phyloP scores from a whole-genome alignment of 495 filamentous ascomycete genomes.

The Podospora fimiseda region DNA sequence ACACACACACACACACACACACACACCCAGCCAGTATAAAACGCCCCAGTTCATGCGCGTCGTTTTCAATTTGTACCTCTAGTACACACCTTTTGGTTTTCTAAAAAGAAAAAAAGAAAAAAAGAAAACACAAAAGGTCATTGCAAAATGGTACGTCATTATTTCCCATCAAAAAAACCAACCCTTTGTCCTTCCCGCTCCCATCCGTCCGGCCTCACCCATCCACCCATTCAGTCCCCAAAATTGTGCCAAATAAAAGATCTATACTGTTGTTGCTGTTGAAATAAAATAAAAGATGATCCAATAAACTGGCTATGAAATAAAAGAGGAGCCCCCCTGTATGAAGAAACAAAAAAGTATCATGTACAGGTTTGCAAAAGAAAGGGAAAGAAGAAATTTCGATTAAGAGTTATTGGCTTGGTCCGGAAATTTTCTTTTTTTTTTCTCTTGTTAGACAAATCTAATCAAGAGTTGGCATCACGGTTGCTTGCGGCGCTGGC shows the following conservation, averaged over 20 bases:
- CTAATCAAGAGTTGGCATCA: constrained; percentile 54
- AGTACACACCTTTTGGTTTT: neutral
- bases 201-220: neutral
- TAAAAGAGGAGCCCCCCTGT: neutral
- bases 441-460: constrained; percentile 2
- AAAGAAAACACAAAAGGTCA: neutral
- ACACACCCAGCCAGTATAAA: neutral
- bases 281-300: constrained; percentile 10
- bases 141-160: neutral
- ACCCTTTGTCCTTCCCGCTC: neutral
- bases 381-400: constrained; percentile 1
- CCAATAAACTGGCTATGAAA: constrained; percentile 13
- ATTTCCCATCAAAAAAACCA: constrained; percentile 3
- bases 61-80: neutral
- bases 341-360: constrained; percentile 2
- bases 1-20: constrained; percentile 8
- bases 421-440: constrained; percentile 2
- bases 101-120: neutral
- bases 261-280: constrained; percentile 11
- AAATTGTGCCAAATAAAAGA: constrained; percentile 6
- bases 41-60: constrained; percentile 18
- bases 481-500: constrained; percentile 89
- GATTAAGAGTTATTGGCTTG: neutral
- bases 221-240: neutral
- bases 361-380: constrained; percentile 9